Conservation (phyloP, 164 flowering plant species). For the Paratinospora sagittata region DNA sequence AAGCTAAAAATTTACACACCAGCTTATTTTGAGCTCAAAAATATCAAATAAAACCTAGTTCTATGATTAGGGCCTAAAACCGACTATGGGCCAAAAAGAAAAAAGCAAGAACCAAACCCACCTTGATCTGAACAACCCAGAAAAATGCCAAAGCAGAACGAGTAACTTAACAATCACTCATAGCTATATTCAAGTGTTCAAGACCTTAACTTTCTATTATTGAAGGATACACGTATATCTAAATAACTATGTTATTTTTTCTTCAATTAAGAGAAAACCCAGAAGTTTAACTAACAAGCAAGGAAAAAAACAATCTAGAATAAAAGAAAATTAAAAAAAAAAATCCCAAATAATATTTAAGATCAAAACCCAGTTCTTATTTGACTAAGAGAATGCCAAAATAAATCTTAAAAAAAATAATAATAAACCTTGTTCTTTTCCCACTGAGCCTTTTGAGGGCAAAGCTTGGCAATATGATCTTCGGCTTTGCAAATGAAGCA, state of each 20-base stretch:
- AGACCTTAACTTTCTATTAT: no score
- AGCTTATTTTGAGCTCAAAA: no score
- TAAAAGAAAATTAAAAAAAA: no score
- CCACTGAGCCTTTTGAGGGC: conserved; percentile 80
- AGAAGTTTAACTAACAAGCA: background rate
- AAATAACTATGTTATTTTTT: no score
- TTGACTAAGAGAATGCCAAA: conserved; percentile 1
- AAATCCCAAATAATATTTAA: background rate
- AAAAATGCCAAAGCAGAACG: no score
- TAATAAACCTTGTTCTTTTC: conserved; percentile 68
- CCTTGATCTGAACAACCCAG: no score
- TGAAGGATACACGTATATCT: no score
- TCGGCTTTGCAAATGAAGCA: conserved; percentile 75
- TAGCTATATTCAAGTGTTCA: no score
- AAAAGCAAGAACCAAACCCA: no score
- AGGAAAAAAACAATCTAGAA: no score
- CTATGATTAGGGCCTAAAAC: background rate
- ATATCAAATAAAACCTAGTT: background rate
- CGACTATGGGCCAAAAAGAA: no score
- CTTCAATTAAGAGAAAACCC: background rate
- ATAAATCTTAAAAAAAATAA: background rate
- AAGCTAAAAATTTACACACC: background rate
- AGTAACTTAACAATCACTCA: no score
- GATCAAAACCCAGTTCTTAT: background rate
- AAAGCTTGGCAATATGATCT: conserved; percentile 78